Base-by-base conservation (phyloP, 225 moss, liverwort and hornwort genomes). In the Thuidium tamariscinum region DNA sequence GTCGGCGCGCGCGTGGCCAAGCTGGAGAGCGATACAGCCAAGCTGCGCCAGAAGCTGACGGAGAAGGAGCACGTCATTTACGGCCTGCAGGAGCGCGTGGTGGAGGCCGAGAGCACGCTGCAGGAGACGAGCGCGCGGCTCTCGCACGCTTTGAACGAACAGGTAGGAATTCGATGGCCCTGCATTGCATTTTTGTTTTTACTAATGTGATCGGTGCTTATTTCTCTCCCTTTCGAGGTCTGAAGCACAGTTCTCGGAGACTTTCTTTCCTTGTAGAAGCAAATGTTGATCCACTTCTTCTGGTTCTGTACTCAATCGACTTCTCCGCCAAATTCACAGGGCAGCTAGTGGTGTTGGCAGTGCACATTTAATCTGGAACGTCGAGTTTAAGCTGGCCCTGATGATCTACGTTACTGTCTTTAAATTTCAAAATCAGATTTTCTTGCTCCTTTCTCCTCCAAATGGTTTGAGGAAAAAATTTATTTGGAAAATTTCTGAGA, bases 81-180 rank as follows among this genome's bases (percentile, higher is more conserved):
- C 66, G 94, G 93, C 22, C 88, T 97, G 83, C 93, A 97, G 84
- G 96, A 94, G 88, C 94, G 95, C 37, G 90, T 95, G n/a, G 87
- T 81, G 85, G 97, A 96, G 85, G 94, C 96, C 0, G 94, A 97
- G 88, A 49, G 74, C 81, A 92, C 94, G 44, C 81, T 97, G 78
- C 95, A 96, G 83, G 96, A 95, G 90, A 97, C 97, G 34, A 95
- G 92, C 56, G 94, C 93, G 54, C 91, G 95, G 44, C 92, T 97
- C 18, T 93, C 96, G 64, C 84, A 93, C 13, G 91, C 96, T 41
- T 81, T 97, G 87, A 93, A 97, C 81, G 97, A 96, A 26, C 95
- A 97, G 92, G 93, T 93, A 12, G 81, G 82, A 67, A 81, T 66
- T 68, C 36, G 82, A 82, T 37, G 27, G 20, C 27, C 9, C 2